Evolutionary conservation across 2,329 filamentous ascomycete genomes (phyloP).

Genomic region (Pseudodiploospora longispora): DNA sequence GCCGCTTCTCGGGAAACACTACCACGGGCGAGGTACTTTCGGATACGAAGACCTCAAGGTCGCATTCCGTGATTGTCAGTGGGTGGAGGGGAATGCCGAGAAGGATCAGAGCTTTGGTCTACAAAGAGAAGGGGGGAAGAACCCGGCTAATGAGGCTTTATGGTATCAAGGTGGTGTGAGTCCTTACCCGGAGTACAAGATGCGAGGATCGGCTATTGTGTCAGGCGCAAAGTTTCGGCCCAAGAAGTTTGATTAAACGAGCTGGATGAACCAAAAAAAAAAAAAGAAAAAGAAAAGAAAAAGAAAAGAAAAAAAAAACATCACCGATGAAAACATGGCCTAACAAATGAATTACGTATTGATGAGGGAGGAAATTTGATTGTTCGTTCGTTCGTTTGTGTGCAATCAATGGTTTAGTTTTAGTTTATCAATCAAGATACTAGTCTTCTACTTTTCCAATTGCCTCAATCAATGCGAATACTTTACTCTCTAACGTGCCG

Average conservation of each 20-base stretch:
- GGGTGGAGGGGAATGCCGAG: slow-evolving; percentile 2
- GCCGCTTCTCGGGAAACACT: slow-evolving; percentile 6
- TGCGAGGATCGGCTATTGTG: neutral
- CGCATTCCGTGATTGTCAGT: slow-evolving; percentile 8
- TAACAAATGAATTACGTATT: too few species aligned
- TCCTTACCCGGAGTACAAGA: slow-evolving; percentile 1
- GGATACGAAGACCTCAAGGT: slow-evolving; percentile 5
- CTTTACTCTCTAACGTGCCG: neutral
- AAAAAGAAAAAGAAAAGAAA: neutral
- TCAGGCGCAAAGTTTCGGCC: neutral
- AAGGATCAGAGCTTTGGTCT: slow-evolving; percentile 1
- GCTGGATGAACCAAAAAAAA: neutral
- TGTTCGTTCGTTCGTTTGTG: neutral
- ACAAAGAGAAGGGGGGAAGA: neutral
- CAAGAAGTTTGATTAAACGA: neutral
- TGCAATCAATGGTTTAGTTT: neutral
- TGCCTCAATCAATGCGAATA: neutral
- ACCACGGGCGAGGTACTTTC: slow-evolving; percentile 4
- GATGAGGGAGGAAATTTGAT: too few species aligned
- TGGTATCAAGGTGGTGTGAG: slow-evolving; percentile 2
- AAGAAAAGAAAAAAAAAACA: too few species aligned
- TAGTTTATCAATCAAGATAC: neutral
- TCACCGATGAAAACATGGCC: too few species aligned
- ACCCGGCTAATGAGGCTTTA: neutral
- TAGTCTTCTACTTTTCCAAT: neutral